These are phyloP conservation scores for Rhizopus sp. DNA, from an alignment of 371 early-diverging fungal species.

Conservation along the genomic window DNA sequence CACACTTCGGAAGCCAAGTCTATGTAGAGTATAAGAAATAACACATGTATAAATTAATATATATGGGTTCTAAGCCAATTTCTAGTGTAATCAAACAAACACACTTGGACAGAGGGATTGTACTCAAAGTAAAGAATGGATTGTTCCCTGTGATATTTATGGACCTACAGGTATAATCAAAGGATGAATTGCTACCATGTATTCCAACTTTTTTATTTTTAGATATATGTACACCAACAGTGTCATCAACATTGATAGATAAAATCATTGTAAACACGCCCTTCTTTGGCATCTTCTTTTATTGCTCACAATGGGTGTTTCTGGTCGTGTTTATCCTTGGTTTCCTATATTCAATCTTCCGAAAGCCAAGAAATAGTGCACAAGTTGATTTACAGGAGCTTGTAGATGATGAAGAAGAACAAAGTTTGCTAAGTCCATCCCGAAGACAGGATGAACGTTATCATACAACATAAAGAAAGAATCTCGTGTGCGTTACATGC, in stretches of 20 bases:
- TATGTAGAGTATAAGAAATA: constrained; percentile 40
- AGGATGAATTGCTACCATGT: not conserved
- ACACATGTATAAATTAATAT: not conserved
- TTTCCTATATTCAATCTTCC: constrained; percentile 29
- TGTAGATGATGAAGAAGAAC: constrained; percentile 31
- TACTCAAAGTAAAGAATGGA: constrained; percentile 42
- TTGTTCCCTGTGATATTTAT: constrained; percentile 57
- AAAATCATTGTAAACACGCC: constrained; percentile 54
- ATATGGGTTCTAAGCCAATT: constrained; percentile 5
- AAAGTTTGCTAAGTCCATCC: constrained; percentile 21
- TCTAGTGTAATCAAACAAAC: constrained; percentile 55
- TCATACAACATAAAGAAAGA: constrained; percentile 4
- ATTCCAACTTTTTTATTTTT: not conserved
- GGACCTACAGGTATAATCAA: constrained; percentile 47
- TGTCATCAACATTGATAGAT: constrained; percentile 53
- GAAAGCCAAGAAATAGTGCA: constrained; percentile 24
- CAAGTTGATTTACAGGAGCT: constrained; percentile 28
- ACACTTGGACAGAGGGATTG: constrained; percentile 39
- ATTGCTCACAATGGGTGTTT: constrained; percentile 58
- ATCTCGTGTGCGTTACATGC: constrained; percentile 1
- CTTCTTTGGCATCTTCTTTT: constrained; percentile 58
- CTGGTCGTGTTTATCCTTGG: constrained; percentile 43
- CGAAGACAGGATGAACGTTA: constrained; percentile 14
- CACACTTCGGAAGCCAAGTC: constrained; percentile 63
- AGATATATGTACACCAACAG: constrained; percentile 62